These are phyloP conservation scores for Ustilago lituana DNA, from an alignment of 1,284 basidiomycete genomes.

Conservation along the genomic window DNA sequence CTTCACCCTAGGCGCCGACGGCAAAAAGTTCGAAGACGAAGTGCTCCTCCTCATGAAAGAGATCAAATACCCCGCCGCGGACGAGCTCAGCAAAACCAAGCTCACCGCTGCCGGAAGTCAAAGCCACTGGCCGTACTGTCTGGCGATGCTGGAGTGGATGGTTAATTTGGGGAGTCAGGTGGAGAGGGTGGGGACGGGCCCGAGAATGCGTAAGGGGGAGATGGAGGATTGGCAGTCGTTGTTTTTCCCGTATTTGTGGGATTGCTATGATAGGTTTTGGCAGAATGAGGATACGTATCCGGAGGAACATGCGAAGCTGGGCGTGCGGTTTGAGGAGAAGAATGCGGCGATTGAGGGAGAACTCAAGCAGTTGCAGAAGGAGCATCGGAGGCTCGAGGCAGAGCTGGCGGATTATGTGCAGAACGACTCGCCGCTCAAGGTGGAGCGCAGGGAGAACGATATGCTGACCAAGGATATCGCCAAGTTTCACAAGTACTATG, in stretches of 20 bases:
- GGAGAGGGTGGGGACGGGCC: conserved; percentile 52
- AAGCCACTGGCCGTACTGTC: conserved; percentile 64
- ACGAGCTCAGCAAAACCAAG: conserved; percentile 66
- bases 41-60: conserved; percentile 62
- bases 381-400: conserved; percentile 44
- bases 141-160: conserved; percentile 67
- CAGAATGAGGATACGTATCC: conserved; percentile 65
- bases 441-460: conserved; percentile 54
- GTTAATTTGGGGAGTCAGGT: conserved; percentile 53
- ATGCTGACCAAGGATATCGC: conserved; percentile 58
- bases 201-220: conserved; percentile 51
- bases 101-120: conserved; percentile 64
- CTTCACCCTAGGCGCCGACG: conserved; percentile 57
- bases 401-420: conserved; percentile 47
- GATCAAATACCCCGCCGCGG: conserved; percentile 63
- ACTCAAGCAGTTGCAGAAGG: conserved; percentile 47
- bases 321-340: conserved; percentile 53
- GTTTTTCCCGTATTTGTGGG: conserved; percentile 65
- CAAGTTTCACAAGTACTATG: conserved; percentile 63
- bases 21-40: conserved; percentile 65
- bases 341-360: conserved; percentile 51
- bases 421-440: conserved; percentile 56
- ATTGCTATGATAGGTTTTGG: conserved; percentile 66
- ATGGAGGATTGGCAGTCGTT: conserved; percentile 59
- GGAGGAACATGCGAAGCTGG: conserved; percentile 60